These are phyloP conservation scores for Aspergillus ostianus DNA, from an alignment of 495 filamentous ascomycete genomes.

Conservation along the genomic window DNA sequence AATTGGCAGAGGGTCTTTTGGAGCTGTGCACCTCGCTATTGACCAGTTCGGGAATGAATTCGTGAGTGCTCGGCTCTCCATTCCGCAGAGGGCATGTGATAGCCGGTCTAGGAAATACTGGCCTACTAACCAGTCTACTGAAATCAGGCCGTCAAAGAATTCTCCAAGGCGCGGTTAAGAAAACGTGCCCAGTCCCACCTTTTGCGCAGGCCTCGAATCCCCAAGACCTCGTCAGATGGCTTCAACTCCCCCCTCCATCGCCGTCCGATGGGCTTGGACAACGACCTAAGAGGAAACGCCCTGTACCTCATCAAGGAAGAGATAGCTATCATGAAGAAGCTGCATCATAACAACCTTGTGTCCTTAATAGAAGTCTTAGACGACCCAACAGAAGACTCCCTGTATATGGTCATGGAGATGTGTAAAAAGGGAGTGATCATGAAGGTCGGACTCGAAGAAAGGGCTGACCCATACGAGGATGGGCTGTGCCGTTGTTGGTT, in stretches of 20 bases:
- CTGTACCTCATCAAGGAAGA: slow-evolving; percentile 91
- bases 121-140: slow-evolving; percentile 1
- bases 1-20: slow-evolving; percentile 93
- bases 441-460: slow-evolving; percentile 88
- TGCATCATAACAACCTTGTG: slow-evolving; percentile 92
- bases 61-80: slow-evolving; percentile 54
- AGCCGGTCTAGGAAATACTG: background rate
- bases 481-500: slow-evolving; percentile 90
- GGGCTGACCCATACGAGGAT: slow-evolving; percentile 77
- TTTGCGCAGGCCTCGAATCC: slow-evolving; percentile 63
- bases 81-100: background rate
- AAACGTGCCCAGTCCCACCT: slow-evolving; percentile 92
- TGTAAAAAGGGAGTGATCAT: slow-evolving; percentile 98
- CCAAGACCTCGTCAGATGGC: slow-evolving; percentile 53
- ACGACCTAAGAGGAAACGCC: slow-evolving; percentile 68
- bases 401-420: slow-evolving; percentile 99
- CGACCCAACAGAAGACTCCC: slow-evolving; percentile 89
- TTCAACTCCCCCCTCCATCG: slow-evolving; percentile 65
- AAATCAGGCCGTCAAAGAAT: slow-evolving; percentile 87
- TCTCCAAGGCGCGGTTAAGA: slow-evolving; percentile 89
- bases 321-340: slow-evolving; percentile 98
- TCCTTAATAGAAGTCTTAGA: slow-evolving; percentile 90
- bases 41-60: slow-evolving; percentile 93
- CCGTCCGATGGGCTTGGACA: slow-evolving; percentile 42
- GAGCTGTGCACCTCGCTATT: slow-evolving; percentile 85